Percentiles rank a stretch among this genome's conserved stretches.
phyloP scores from a whole-genome alignment of 2,329 filamentous ascomycete species.

The Biscogniauxia mediterranea region DNA sequence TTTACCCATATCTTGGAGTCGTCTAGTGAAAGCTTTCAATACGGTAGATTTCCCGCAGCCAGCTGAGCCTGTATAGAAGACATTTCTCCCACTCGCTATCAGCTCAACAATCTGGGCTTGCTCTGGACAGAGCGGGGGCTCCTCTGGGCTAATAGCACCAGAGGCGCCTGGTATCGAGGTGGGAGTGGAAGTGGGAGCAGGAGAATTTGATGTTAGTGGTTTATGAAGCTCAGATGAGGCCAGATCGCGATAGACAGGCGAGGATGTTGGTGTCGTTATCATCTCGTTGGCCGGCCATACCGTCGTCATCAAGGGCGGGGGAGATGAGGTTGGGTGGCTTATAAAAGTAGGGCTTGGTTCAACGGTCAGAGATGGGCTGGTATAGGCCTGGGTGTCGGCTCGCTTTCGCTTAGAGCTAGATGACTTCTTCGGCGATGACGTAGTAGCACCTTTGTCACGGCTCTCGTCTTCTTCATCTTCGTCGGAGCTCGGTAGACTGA shows the following conservation, averaged over 20 bases:
- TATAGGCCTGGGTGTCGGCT: not conserved
- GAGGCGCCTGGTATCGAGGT: not conserved
- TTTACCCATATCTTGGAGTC: conserved; percentile 34
- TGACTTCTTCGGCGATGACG: not conserved
- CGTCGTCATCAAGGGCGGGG: not conserved
- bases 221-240: not conserved
- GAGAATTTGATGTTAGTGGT: not conserved
- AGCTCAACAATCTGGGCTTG: conserved; percentile 49
- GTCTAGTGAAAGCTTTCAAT: conserved; percentile 45
- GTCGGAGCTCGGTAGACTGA: conserved; percentile 13
- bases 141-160: conserved; percentile 1
- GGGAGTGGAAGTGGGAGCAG: not conserved
- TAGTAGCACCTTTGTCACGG: not conserved
- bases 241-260: too few relatives aligned
- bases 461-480: conserved; percentile 2
- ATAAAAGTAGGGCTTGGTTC: not conserved
- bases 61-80: conserved; percentile 65
- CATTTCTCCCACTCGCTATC: conserved; percentile 51
- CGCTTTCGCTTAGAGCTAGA: not conserved
- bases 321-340: not conserved
- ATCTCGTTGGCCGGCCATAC: not conserved
- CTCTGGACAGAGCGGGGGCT: conserved; percentile 42
- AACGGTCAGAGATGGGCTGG: not conserved
- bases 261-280: not conserved
- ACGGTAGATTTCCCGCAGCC: conserved; percentile 60